Percentiles rank a stretch among this genome's conserved stretches.
phyloP scores from a whole-genome alignment of 2,329 filamentous ascomycete species.

The Venturia aucupariae region DNA sequence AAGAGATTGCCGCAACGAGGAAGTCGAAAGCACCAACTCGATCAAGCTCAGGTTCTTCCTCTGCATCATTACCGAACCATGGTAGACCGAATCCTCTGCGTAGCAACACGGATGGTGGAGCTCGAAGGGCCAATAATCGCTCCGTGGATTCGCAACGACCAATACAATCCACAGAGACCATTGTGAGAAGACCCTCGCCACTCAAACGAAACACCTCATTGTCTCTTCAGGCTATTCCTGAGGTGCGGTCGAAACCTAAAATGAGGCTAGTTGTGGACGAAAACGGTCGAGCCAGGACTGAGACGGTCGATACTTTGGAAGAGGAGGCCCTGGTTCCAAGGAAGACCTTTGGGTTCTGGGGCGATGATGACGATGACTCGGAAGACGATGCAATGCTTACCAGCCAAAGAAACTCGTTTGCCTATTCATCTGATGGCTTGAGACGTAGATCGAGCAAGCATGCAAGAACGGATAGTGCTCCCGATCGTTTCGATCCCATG shows the following conservation, averaged over 20 bases:
- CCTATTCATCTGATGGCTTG: slow-evolving; percentile 20
- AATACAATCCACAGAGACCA: slow-evolving; percentile 21
- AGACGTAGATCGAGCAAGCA: slow-evolving; percentile 28
- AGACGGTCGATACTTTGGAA: slow-evolving; percentile 26
- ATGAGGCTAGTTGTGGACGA: slow-evolving; percentile 40
- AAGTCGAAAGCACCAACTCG: slow-evolving; percentile 18
- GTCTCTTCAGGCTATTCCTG: slow-evolving; percentile 37
- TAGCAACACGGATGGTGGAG: slow-evolving; percentile 38
- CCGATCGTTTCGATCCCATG: slow-evolving; percentile 24
- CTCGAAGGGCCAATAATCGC: slow-evolving; percentile 23
- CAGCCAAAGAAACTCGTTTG: slow-evolving; percentile 30
- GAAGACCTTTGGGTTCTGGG: background rate
- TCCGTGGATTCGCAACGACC: slow-evolving; percentile 25
- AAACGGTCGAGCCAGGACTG: slow-evolving; percentile 37
- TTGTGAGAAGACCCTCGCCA: slow-evolving; percentile 37
- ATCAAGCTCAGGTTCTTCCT: slow-evolving; percentile 31
- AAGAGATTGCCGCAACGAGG: slow-evolving; percentile 19
- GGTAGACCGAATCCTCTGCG: slow-evolving; percentile 30
- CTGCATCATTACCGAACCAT: slow-evolving; percentile 24
- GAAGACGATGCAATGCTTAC: slow-evolving; percentile 25
- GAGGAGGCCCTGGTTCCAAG: background rate
- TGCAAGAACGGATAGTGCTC: slow-evolving; percentile 25
- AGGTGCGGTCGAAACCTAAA: slow-evolving; percentile 28
- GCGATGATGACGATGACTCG: slow-evolving; percentile 24
- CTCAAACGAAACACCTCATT: slow-evolving; percentile 35